Evolutionary conservation across 148 eudicot species (phyloP).

Genomic region (Camellia granthamiana): DNA sequence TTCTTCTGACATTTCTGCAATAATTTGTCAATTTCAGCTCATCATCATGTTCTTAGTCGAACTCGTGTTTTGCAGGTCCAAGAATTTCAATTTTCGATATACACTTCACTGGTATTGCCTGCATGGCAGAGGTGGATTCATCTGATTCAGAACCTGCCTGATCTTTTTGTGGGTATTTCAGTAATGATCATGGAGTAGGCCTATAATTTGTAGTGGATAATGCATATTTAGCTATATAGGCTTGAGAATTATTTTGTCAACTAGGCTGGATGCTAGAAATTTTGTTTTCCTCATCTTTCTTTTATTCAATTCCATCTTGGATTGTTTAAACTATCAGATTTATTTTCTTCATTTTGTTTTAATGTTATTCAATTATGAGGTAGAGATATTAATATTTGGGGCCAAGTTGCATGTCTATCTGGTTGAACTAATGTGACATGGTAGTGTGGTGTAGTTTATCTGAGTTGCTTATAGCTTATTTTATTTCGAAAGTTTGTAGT

Average conservation of each 20-base stretch:
- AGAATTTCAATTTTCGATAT: background rate
- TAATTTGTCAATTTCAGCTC: background rate
- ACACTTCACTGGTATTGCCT: background rate
- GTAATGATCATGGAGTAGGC: background rate
- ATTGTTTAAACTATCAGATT: no score
- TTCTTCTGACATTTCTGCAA: background rate
- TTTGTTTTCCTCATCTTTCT: conserved; percentile 4
- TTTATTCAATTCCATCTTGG: background rate
- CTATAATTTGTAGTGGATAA: background rate
- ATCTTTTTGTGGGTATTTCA: background rate
- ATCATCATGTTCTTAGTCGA: background rate
- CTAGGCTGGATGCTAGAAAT: background rate
- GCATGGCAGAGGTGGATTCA: background rate
- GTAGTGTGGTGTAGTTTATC: no score
- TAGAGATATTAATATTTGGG: no score
- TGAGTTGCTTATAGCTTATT: no score
- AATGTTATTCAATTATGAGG: no score
- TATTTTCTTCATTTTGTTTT: no score
- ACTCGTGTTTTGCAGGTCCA: background rate
- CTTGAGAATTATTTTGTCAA: background rate
- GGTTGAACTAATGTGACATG: no score
- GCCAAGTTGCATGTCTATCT: no score
- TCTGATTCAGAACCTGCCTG: background rate
- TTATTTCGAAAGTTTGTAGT: no score
- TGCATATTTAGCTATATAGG: background rate